phyloP scores from a whole-genome alignment of 306 rosid species.

The Amphicarpaea edgeworthii region DNA sequence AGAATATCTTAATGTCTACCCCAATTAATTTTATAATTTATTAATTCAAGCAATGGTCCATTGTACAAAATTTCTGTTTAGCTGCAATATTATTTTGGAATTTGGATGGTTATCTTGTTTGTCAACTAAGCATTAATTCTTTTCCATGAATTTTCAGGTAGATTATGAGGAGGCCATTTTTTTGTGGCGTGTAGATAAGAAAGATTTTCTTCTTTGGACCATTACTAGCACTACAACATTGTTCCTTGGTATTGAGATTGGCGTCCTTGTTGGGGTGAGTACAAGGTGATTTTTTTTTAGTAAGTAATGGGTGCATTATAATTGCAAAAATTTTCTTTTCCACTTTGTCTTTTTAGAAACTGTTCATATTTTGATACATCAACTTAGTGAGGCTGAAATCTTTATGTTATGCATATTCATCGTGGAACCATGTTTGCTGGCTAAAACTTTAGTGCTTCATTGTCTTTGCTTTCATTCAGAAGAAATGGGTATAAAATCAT shows the following conservation, averaged over 20 bases:
- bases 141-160: slow-evolving; percentile 66
- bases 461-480: slow-evolving; percentile 10
- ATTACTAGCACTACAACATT: slow-evolving; percentile 81
- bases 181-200: slow-evolving; percentile 91
- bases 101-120: slow-evolving; percentile 36
- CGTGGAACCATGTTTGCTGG: slow-evolving; percentile 19
- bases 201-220: slow-evolving; percentile 96
- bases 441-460: slow-evolving; percentile 20
- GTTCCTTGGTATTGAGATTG: slow-evolving; percentile 96
- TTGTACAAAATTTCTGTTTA: slow-evolving; percentile 33
- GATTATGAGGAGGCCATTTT: slow-evolving; percentile 91
- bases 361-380: slow-evolving; percentile 9
- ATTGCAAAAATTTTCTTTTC: background rate
- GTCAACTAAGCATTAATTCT: slow-evolving; percentile 36
- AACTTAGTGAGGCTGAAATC: slow-evolving; percentile 33
- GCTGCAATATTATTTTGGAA: slow-evolving; percentile 32
- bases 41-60: slow-evolving; percentile 35
- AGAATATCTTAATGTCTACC: slow-evolving; percentile 21
- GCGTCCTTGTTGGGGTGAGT: slow-evolving; percentile 95
- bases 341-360: background rate
- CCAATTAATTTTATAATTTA: slow-evolving; percentile 16
- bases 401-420: slow-evolving; percentile 20
- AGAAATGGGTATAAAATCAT: slow-evolving; percentile 18
- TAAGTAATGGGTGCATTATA: slow-evolving; percentile 30
- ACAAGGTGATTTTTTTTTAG: slow-evolving; percentile 40